These are phyloP conservation scores for Nicotiana noctiflora DNA, from an alignment of 257 asterid species.

Conservation along the genomic window DNA sequence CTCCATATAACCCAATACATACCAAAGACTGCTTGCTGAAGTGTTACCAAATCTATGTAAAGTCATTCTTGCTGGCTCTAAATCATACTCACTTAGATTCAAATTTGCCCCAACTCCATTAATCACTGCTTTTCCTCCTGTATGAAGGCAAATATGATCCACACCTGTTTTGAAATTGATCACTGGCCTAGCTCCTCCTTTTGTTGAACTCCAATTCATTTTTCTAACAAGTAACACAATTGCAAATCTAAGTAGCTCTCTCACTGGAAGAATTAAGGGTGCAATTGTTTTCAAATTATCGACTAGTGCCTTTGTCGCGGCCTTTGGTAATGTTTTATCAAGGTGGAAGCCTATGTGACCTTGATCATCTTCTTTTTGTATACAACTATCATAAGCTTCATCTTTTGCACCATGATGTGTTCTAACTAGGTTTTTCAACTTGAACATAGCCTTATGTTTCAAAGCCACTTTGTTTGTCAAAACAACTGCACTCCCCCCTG, in stretches of 20 bases:
- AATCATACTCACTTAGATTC: conserved; percentile 45
- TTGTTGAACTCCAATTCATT: conserved; percentile 14
- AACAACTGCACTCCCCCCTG: conserved; percentile 68
- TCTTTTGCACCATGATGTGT: conserved; percentile 73
- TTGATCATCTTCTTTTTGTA: conserved; percentile 55
- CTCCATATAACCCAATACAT: conserved; percentile 85
- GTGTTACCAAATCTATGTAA: conserved; percentile 94
- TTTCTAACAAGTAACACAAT: conserved; percentile 14
- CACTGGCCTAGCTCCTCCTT: conserved; percentile 30
- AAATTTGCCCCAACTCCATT: conserved; percentile 57
- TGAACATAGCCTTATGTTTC: conserved; percentile 43
- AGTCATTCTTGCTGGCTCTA: conserved; percentile 97
- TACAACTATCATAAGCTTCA: conserved; percentile 61
- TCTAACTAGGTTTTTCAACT: conserved; percentile 50
- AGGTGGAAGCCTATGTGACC: conserved; percentile 64
- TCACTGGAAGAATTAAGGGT: conserved; percentile 51
- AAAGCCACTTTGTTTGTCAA: conserved; percentile 46
- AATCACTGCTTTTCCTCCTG: conserved; percentile 94
- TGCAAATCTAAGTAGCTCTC: conserved; percentile 54
- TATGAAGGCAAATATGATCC: conserved; percentile 83
- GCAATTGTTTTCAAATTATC: conserved; percentile 65
- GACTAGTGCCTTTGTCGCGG: conserved; percentile 74
- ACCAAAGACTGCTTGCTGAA: conserved; percentile 89
- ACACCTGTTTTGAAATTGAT: conserved; percentile 65
- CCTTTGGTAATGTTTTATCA: conserved; percentile 62